Percentiles rank a stretch among this genome's conserved stretches.
Conservation (phyloP, 2,329 filamentous ascomycete genomes). For the Fusarium nisikadoi region DNA sequence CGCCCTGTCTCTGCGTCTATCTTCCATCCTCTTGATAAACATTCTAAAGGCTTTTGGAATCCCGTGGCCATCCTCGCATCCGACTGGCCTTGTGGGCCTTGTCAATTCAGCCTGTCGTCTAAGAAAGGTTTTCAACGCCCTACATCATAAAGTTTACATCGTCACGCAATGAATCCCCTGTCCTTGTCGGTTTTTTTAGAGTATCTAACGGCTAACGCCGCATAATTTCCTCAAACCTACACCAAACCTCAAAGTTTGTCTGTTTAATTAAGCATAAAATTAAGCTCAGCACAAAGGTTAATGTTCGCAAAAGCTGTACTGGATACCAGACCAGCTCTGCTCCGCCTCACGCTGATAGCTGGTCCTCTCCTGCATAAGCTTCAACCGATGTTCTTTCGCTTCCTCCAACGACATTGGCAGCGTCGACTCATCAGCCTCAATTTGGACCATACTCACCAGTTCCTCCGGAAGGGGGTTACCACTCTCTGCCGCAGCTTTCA, state of each 20-base stretch:
- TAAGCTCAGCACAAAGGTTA: neutral
- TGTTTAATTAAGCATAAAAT: neutral
- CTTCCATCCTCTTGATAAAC: accelerated
- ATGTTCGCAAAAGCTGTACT: constrained; percentile 37
- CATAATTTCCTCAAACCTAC: neutral
- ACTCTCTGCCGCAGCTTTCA: constrained; percentile 1
- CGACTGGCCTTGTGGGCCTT: no score
- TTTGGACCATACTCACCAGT: constrained; percentile 15
- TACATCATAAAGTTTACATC: accelerated
- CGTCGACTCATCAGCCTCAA: neutral
- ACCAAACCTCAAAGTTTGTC: neutral
- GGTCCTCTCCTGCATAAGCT: constrained; percentile 25
- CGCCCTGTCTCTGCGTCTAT: neutral
- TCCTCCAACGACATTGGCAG: constrained; percentile 30
- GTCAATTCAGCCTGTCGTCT: no score
- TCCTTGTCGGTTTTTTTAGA: neutral
- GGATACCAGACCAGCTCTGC: accelerated
- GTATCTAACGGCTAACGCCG: neutral
- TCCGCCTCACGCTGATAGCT: neutral
- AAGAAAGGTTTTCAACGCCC: accelerated
- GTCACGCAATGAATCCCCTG: neutral
- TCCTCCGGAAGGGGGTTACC: constrained; percentile 6
- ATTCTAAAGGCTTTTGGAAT: neutral
- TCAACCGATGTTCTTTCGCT: constrained; percentile 26
- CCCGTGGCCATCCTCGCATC: no score